Evolutionary conservation across 768 basidiomycete genomes (phyloP).

Genomic region (Naematelia aurantialba): DNA sequence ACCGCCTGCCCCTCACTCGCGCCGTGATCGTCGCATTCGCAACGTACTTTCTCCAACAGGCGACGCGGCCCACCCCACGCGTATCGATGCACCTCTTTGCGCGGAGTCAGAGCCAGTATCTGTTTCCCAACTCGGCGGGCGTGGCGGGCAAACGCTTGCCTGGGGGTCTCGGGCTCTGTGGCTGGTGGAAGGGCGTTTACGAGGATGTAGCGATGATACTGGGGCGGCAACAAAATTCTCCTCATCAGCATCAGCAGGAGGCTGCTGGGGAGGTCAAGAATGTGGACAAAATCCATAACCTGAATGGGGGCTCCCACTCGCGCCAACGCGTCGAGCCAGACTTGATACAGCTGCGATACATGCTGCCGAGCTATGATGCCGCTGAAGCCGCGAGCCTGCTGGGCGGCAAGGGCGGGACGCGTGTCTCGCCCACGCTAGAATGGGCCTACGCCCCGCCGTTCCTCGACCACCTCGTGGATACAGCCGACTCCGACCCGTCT

Average conservation of each 20-base stretch:
- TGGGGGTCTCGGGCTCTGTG: conserved; percentile 72
- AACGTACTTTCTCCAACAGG: conserved; percentile 53
- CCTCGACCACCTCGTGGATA: conserved; percentile 9
- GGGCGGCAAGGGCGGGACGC: conserved; percentile 19
- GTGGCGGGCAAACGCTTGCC: conserved; percentile 67
- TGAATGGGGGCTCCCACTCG: too few species aligned
- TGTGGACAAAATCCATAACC: too few species aligned
- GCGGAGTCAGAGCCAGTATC: conserved; percentile 80
- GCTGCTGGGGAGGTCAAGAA: too few species aligned
- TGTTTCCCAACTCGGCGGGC: conserved; percentile 83
- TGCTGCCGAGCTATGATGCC: conserved; percentile 38
- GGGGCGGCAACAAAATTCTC: too few species aligned
- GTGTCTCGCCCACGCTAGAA: conserved; percentile 48
- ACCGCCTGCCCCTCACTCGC: conserved; percentile 54
- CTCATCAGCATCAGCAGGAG: too few species aligned
- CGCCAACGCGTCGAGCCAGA: background rate
- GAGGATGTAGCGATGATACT: conserved; percentile 56
- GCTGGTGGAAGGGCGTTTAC: conserved; percentile 86
- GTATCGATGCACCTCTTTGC: conserved; percentile 62
- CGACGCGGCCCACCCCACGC: background rate
- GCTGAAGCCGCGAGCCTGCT: conserved; percentile 37
- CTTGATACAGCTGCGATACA: conserved; percentile 22
- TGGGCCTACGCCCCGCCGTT: conserved; percentile 50
- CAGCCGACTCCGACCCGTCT: background rate
- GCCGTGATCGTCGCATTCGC: conserved; percentile 67